Evolutionary conservation across 306 rosid species (phyloP).

Genomic region (Cucurbita maxima): DNA sequence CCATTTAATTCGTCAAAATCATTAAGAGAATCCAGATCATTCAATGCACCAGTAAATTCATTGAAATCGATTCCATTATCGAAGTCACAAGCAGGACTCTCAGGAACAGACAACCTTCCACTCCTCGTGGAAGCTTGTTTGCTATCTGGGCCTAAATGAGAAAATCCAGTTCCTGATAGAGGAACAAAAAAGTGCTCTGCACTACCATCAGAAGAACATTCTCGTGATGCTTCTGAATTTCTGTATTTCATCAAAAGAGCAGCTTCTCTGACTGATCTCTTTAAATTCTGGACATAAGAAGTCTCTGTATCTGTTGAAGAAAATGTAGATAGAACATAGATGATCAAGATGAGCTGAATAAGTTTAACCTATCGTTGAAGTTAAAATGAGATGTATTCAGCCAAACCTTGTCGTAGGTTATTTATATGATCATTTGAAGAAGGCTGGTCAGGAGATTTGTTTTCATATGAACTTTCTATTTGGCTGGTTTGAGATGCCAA

Average conservation of each 20-base stretch:
- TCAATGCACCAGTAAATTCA: constrained; percentile 46
- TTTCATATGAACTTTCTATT: constrained; percentile 46
- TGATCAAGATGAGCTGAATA: constrained; percentile 14
- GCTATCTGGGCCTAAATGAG: constrained; percentile 48
- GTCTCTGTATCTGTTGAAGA: constrained; percentile 36
- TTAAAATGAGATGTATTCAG: constrained; percentile 8
- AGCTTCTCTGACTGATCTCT: constrained; percentile 88
- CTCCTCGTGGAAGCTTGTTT: constrained; percentile 50
- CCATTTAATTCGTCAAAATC: constrained; percentile 75
- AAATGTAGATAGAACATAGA: constrained; percentile 1
- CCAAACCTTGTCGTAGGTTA: constrained; percentile 59
- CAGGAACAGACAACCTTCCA: constrained; percentile 44
- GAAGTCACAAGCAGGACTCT: constrained; percentile 32
- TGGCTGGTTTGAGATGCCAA: constrained; percentile 51
- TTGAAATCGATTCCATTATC: constrained; percentile 30
- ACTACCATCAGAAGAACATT: constrained; percentile 61
- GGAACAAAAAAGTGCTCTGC: constrained; percentile 87
- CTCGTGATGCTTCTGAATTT: constrained; percentile 47
- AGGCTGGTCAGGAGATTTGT: constrained; percentile 46
- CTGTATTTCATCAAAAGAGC: constrained; percentile 46
- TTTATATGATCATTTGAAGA: constrained; percentile 38
- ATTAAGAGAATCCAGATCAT: constrained; percentile 49
- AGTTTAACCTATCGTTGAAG: background rate
- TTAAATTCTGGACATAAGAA: constrained; percentile 50
- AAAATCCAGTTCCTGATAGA: constrained; percentile 55